These are phyloP conservation scores for Wallacemonas sp. DNA, from an alignment of 208 protist genomes.

Conservation along the genomic window DNA sequence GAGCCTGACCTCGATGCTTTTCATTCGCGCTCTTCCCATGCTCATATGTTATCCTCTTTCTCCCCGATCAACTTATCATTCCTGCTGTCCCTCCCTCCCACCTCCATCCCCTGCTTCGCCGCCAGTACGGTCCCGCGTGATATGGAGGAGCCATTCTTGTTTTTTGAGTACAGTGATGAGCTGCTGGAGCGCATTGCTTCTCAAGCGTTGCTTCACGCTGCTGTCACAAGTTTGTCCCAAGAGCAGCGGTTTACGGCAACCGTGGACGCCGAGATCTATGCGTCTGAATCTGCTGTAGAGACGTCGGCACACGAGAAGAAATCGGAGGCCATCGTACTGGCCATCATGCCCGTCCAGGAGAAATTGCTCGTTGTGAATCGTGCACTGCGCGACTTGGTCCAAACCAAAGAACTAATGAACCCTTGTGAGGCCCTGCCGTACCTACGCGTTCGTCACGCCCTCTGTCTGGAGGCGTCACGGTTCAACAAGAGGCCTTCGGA, in stretches of 20 bases:
- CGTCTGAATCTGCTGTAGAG: no score
- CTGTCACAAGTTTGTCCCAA: not conserved
- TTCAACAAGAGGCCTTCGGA: no score
- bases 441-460: not conserved
- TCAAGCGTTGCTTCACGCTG: not conserved
- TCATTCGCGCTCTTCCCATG: no score
- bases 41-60: no score
- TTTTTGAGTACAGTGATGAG: slow-evolving; percentile 7
- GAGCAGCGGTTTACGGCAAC: not conserved
- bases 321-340: not conserved
- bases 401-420: no score
- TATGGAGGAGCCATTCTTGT: not conserved
- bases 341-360: not conserved
- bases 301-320: not conserved
- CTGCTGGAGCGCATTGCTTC: not conserved
- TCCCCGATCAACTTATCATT: no score
- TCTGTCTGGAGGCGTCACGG: not conserved
- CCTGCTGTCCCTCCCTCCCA: not conserved
- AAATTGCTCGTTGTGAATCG: not conserved
- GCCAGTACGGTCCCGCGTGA: no score
- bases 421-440: not conserved
- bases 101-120: no score
- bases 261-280: not conserved
- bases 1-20: no score
- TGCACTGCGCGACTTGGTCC: no score